Evolutionary conservation across 257 asterid species (phyloP), one percentile per base, ranked within the genome.

Genomic region (Solanum medicagineum): DNA sequence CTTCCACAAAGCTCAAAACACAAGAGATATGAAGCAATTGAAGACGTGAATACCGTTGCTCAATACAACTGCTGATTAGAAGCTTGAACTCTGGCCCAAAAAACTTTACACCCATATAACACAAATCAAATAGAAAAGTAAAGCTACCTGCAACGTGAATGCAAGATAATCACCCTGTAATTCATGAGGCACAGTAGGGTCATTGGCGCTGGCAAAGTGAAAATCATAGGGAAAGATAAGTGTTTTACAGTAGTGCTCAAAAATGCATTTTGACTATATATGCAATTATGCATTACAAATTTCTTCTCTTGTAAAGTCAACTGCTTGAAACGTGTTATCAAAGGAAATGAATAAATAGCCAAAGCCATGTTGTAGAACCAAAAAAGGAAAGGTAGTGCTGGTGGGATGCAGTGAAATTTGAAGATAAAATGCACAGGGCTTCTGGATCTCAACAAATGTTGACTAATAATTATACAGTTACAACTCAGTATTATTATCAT

Each of bases 141-240:
- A 86, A 88, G 85, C 83, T 93, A 94, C 98, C 91, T 74, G 87
- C 84, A 80, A 88, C 66, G 98, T 94, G 83, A 96, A 96, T 86
- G 98, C 99, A 4, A 93, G 94, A 91, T 92, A 96, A 88, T 97
- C 95, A 53, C 99, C 98, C 86, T 95, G 96, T 51, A 92, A 40
- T 29, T 95, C 93, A 85, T 93, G 93, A 87, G 90, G 93, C 84
- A 94, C 95, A 47, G 97, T 92, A 87, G 83, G 83, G 87, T 96
- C 98, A 83, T 81, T 91, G 84, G 95, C 94, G 79, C 99, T 96
- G 93, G 88, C 84, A 86, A 55, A 47, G 60, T 54, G 88, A 68
- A 42, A 55, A 59, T 89, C 74, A 85, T 22, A 74, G 85, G 70
- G 10, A 59, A 55, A 83, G 32, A 77, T n/a, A 71, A 56, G 85